phyloP scores from a whole-genome alignment of 768 basidiomycete genomes.

The Phlegmacium glaucopus region DNA sequence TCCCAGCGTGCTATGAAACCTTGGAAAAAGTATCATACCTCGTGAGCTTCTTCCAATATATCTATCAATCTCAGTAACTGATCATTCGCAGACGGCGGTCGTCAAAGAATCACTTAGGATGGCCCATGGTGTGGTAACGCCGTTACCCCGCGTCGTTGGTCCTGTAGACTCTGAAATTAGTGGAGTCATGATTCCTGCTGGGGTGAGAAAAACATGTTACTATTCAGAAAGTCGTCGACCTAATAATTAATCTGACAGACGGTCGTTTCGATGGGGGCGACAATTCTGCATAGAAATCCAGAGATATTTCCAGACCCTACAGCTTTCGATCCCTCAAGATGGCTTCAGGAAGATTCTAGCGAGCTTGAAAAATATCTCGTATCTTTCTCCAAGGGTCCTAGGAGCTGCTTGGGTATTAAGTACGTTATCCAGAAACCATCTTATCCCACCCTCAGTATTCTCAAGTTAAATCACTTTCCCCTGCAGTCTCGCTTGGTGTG shows the following conservation, averaged over 20 bases:
- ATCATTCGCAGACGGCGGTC: slow-evolving; percentile 36
- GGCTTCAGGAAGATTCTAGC: slow-evolving; percentile 32
- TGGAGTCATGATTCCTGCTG: slow-evolving; percentile 33
- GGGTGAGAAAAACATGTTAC: slow-evolving; percentile 22
- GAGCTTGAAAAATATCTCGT: slow-evolving; percentile 40
- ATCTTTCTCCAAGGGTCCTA: slow-evolving; percentile 41
- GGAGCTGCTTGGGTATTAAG: slow-evolving; percentile 45
- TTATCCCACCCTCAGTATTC: not conserved
- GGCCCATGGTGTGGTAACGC: slow-evolving; percentile 34
- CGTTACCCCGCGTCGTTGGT: slow-evolving; percentile 38
- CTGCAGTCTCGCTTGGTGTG: slow-evolving; percentile 42
- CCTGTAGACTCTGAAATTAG: slow-evolving; percentile 29
- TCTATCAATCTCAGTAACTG: not conserved
- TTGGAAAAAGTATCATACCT: slow-evolving; percentile 46
- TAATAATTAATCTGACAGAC: slow-evolving; percentile 23
- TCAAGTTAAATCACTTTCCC: not conserved
- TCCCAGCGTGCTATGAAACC: slow-evolving; percentile 26
- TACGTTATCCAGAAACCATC: slow-evolving; percentile 16
- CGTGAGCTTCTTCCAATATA: slow-evolving; percentile 22
- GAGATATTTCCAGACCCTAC: slow-evolving; percentile 38
- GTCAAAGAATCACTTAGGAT: slow-evolving; percentile 45
- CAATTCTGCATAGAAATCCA: slow-evolving; percentile 35
- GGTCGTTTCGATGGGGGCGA: slow-evolving; percentile 36
- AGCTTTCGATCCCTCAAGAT: slow-evolving; percentile 38
- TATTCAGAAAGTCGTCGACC: not conserved